Evolutionary conservation across 345 rosid species (phyloP).

Genomic region (Iberis pinnata): DNA sequence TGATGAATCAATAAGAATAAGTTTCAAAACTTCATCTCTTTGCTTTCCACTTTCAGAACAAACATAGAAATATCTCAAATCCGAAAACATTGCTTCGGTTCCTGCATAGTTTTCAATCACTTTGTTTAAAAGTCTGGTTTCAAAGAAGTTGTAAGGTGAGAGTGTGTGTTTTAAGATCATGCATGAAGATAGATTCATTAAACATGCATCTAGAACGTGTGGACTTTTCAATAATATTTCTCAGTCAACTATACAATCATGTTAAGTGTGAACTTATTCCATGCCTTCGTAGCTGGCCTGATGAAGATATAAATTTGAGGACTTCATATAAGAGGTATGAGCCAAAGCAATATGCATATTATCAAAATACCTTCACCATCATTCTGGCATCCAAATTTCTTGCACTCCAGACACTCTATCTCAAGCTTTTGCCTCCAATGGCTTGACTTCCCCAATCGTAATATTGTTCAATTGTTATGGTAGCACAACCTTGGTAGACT

Average conservation of each 20-base stretch:
- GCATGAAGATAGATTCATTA: too few species aligned
- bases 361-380: constrained; percentile 91
- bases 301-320: not conserved
- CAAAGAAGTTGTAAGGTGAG: too few species aligned
- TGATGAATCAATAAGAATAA: too few species aligned
- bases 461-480: constrained; percentile 91
- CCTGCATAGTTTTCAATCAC: too few species aligned
- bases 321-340: not conserved
- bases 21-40: too few species aligned
- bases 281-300: constrained; percentile 59
- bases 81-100: too few species aligned
- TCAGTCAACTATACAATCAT: constrained; percentile 89
- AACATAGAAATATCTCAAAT: too few species aligned
- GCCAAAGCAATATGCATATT: constrained; percentile 1
- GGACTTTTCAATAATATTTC: constrained; percentile 91
- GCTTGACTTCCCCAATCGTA: constrained; percentile 95
- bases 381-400: constrained; percentile 96
- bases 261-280: constrained; percentile 86
- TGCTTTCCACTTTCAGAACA: too few species aligned
- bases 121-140: too few species aligned
- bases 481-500: constrained; percentile 81
- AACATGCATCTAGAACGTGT: constrained; percentile 93
- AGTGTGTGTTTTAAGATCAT: too few species aligned
- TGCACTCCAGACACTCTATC: constrained; percentile 93
- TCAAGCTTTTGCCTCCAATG: constrained; percentile 77